Evolutionary conservation across 2,329 filamentous ascomycete genomes (phyloP).

Genomic region (Penicillium corylophilum): DNA sequence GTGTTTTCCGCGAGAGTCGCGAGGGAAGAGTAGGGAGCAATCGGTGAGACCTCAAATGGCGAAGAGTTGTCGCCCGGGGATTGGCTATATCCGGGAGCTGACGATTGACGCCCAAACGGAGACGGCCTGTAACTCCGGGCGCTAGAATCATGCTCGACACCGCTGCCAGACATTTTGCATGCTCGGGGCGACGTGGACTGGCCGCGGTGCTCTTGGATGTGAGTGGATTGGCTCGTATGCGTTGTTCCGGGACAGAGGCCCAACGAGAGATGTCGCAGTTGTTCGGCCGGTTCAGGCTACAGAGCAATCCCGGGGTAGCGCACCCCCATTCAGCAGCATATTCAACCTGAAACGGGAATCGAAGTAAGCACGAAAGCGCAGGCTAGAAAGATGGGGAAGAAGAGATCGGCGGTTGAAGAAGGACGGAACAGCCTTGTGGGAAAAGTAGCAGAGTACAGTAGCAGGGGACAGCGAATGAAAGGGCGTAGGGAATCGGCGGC

Average conservation of each 20-base stretch:
- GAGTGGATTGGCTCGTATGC: slow-evolving; percentile 34
- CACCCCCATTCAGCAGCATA: slow-evolving; percentile 39
- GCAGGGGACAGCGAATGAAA: slow-evolving; percentile 16
- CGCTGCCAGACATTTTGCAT: slow-evolving; percentile 46
- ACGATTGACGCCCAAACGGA: slow-evolving; percentile 34
- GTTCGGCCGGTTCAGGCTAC: slow-evolving; percentile 34
- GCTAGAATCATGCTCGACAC: slow-evolving; percentile 42
- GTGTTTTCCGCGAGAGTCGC: slow-evolving; percentile 24
- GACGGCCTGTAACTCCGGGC: slow-evolving; percentile 30
- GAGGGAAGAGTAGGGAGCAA: slow-evolving; percentile 23
- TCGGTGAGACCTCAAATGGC: slow-evolving; percentile 30
- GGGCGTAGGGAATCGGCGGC: slow-evolving; percentile 9
- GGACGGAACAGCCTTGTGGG: not conserved
- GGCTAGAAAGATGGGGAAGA: slow-evolving; percentile 4
- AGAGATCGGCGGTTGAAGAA: slow-evolving; percentile 9
- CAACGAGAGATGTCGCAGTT: slow-evolving; percentile 36
- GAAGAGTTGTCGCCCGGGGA: slow-evolving; percentile 22
- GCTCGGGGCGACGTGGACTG: slow-evolving; percentile 34
- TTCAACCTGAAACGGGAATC: slow-evolving; percentile 21
- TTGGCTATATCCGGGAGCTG: slow-evolving; percentile 23
- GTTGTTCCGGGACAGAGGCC: slow-evolving; percentile 40
- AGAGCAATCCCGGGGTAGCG: slow-evolving; percentile 38
- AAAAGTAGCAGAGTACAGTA: not conserved
- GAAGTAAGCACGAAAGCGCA: not conserved
- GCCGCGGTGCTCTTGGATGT: slow-evolving; percentile 30